phyloP scores from a whole-genome alignment of 306 rosid species.

The Myrica gale region DNA sequence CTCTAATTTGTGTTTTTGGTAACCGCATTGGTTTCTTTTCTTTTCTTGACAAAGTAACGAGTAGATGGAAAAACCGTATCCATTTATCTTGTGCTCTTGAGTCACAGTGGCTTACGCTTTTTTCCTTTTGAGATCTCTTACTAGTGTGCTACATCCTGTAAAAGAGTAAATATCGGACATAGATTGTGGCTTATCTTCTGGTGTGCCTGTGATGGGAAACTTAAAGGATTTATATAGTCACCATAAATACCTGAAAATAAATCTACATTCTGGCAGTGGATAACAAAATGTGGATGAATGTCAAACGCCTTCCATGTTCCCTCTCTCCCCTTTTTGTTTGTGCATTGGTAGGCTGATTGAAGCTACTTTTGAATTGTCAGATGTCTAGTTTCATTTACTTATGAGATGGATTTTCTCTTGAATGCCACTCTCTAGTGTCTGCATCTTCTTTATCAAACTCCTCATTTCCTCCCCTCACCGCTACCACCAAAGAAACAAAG shows the following conservation, averaged over 20 bases:
- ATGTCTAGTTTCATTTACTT: background rate
- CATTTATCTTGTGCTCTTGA: background rate
- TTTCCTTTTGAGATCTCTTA: background rate
- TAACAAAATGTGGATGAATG: background rate
- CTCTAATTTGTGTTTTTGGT: background rate
- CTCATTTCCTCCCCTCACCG: background rate
- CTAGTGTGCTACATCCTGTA: background rate
- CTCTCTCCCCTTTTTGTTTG: background rate
- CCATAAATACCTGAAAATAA: background rate
- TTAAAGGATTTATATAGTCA: background rate
- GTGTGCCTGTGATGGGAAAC: background rate
- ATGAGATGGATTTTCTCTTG: background rate
- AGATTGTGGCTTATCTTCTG: background rate
- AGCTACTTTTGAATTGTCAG: background rate
- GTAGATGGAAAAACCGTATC: background rate
- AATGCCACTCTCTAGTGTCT: conserved; percentile 1
- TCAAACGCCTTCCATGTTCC: background rate
- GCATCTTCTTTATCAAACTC: background rate
- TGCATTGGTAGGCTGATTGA: conserved; percentile 9
- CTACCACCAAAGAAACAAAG: background rate
- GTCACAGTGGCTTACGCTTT: background rate
- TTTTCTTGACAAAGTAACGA: background rate
- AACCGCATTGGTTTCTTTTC: background rate
- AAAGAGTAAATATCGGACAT: background rate
- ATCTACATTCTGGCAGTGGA: background rate